Evolutionary conservation across 306 rosid species (phyloP), one percentile per base, ranked within the genome.

Genomic region (Rubus parviflorus): DNA sequence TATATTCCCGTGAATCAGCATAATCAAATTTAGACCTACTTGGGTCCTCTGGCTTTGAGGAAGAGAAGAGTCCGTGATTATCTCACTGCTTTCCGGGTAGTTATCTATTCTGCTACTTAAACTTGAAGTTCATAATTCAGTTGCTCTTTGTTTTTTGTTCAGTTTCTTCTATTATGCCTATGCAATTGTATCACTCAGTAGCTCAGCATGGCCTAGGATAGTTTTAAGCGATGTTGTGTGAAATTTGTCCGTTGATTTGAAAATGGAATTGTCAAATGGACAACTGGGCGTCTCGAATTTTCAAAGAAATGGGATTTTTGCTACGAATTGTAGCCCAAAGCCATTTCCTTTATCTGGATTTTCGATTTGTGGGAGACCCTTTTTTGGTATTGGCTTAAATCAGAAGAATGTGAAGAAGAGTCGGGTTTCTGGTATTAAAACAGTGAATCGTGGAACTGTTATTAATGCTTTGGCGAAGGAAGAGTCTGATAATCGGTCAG

Each of bases 381-480:
- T 62, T 72, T 84, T 79, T 9, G 77, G 81, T 15, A 45, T 76
- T 80, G 81, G 73, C 63, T 75, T 85, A 53, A 80, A 45, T 40
- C 12, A 69, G 19, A 84, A 76, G 69, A 75, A 56, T 48, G 62
- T n/a, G 8, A 77, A 74, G 72, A 87, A 40, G 54, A 35, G 56
- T 48, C 85, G 20, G 4, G 58, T 25, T 42, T 70, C 70, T 22
- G 68, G 75, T 42, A 0, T 75, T 46, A 85, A 65, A 45, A 60
- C 61, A 17, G 70, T 72, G 62, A 85, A 81, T 47, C 68, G 73
- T 46, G 80, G 72, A 12, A 79, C 77, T 30, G 66, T 87, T 66
- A 66, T 77, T 74, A 74, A 63, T 70, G 90, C 89, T 83, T 65
- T 85, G 13, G 75, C 86, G 46, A 87, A 83, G 43, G 82, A 79